phyloP scores from a whole-genome alignment of 148 eudicot species.

The Diospyros kaki region DNA sequence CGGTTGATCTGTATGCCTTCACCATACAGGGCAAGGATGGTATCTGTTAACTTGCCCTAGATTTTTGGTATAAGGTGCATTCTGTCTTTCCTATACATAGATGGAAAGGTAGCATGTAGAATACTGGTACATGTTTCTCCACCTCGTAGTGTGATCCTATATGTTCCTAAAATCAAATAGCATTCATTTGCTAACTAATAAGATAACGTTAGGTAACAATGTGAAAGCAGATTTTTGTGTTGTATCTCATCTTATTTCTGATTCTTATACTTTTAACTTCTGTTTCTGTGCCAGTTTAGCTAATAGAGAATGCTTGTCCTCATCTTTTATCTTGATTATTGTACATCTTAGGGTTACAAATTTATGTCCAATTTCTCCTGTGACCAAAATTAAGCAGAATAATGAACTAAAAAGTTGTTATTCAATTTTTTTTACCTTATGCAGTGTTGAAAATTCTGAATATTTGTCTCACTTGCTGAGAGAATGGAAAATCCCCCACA shows the following conservation, averaged over 20 bases:
- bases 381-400: not conserved
- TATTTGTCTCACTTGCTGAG: slow-evolving; percentile 65
- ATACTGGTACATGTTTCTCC: too few relatives aligned
- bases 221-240: not conserved
- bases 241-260: not conserved
- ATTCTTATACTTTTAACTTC: not conserved
- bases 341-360: not conserved
- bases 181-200: not conserved
- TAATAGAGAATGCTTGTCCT: not conserved
- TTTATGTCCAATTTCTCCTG: not conserved
- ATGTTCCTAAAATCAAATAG: not conserved
- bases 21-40: too few relatives aligned
- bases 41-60: too few relatives aligned
- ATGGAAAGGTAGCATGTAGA: too few relatives aligned
- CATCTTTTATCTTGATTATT: not conserved
- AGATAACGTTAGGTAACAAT: not conserved
- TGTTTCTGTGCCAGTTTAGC: not conserved
- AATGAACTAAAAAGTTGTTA: not conserved
- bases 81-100: too few relatives aligned
- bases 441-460: slow-evolving; percentile 98
- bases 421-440: slow-evolving; percentile 22
- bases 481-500: slow-evolving; percentile 74
- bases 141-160: too few relatives aligned
- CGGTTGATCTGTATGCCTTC: too few relatives aligned
- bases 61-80: too few relatives aligned